Evolutionary conservation across 768 basidiomycete genomes (phyloP), one percentile per base, ranked within the genome.

Genomic region (Rhizopogon vesiculosus): DNA sequence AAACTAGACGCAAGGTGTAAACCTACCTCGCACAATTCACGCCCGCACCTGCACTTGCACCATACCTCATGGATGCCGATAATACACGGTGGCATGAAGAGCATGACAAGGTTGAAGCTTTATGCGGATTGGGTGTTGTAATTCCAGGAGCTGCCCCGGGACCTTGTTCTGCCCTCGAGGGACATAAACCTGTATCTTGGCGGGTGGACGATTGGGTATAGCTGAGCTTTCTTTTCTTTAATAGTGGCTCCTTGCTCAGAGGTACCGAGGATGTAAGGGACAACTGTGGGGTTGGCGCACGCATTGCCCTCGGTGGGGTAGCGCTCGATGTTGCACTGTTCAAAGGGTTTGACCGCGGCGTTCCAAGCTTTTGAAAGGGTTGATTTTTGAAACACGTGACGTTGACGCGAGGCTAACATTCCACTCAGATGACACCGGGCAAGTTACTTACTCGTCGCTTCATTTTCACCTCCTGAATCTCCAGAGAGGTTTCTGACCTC

Each of bases 71-170:
- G 1, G 58, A 55, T 16, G 55, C 51, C 2, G 67, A 63, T 35
- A 69, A 59, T 12, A 59, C 51, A 13, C 68, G 69, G 61, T 69
- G 61, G 58, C 68, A 69, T 54, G 68, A 61, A 31, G 67, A 71
- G 45, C 68, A 69, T 42, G 65, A 63, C 28, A 61, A 57, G 10
- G 62, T 69, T 15, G 56, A 39, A 9, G 35, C 10, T 16, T 43
- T 54, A 38, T 25, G 42, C 13, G 60, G 61, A 51, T 64, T 61
- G 18, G 53, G 46, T 10, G 61, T 45, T 6, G 61, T 55, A 39
- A 64, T 66, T 49, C 42, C 39, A 5, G 59, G 9, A 35, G 58
- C 10, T 38, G 35, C 13, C 12, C 35, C 56, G 16, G 8, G 56
- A 48, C 53, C 65, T 42, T 57, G 22, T 43, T 67, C 67, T 22